Conservation (phyloP, 495 filamentous ascomycete genomes). For the Astrocystis sublimbata region DNA sequence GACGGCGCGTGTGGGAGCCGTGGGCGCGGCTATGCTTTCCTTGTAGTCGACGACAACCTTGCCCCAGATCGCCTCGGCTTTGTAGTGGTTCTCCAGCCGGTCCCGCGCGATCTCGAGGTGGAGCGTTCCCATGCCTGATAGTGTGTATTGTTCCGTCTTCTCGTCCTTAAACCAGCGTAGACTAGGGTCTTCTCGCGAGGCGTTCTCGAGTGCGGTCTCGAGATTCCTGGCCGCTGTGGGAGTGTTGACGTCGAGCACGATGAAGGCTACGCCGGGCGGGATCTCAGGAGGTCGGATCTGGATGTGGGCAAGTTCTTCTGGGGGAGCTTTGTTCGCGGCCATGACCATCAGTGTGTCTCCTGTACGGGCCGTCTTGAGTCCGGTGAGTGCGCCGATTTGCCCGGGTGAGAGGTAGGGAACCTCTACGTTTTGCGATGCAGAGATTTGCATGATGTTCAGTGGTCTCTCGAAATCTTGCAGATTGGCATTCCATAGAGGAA, state of each 20-base stretch:
- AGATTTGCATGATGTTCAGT: conserved; percentile 84
- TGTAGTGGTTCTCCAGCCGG: conserved; percentile 83
- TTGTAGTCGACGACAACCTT: conserved; percentile 94
- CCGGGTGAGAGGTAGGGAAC: conserved; percentile 76
- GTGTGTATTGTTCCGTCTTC: conserved; percentile 88
- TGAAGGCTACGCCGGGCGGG: conserved; percentile 94
- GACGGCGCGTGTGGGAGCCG: conserved; percentile 54
- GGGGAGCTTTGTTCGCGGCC: conserved; percentile 49
- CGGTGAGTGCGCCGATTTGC: conserved; percentile 94
- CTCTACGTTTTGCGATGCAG: conserved; percentile 84
- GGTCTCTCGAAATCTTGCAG: conserved; percentile 79
- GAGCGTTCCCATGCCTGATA: conserved; percentile 97
- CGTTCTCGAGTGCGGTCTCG: conserved; percentile 68
- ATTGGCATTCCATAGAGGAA: conserved; percentile 83
- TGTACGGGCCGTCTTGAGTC: conserved; percentile 85
- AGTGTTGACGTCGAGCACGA: conserved; percentile 83
- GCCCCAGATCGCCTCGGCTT: conserved; percentile 87
- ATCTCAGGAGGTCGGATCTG: conserved; percentile 87
- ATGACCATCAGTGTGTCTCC: conserved; percentile 89
- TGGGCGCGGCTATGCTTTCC: conserved; percentile 64
- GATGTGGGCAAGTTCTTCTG: conserved; percentile 68
- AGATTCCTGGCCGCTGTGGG: conserved; percentile 75
- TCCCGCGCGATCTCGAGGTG: conserved; percentile 94
- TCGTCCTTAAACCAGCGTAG: conserved; percentile 82
- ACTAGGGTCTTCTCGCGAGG: conserved; percentile 91